Conservation (phyloP, 768 basidiomycete genomes). For the Pisolithus tinctorius region DNA sequence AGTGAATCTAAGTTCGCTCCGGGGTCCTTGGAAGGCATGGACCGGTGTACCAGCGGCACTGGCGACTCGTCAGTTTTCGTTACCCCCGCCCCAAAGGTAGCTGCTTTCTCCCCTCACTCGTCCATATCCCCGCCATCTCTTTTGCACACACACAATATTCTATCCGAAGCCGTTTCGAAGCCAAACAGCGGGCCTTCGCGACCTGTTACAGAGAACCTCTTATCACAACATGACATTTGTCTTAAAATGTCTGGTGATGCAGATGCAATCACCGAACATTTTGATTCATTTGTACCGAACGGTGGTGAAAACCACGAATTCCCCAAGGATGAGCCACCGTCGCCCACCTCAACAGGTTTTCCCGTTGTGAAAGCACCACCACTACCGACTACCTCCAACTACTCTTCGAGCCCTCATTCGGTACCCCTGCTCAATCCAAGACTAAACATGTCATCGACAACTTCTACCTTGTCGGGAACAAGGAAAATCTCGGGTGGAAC, state of each 20-base stretch:
- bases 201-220: constrained; percentile 1
- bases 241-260: neutral
- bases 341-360: constrained; percentile 18
- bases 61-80: constrained; percentile 4
- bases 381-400: neutral
- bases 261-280: neutral
- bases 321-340: constrained; percentile 12
- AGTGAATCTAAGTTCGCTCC: constrained; percentile 3
- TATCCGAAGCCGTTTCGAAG: constrained; percentile 3
- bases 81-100: constrained; percentile 11
- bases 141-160: constrained; percentile 9
- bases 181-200: constrained; percentile 1
- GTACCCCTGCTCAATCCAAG: neutral
- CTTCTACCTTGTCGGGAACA: constrained; percentile 10
- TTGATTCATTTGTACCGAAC: no score
- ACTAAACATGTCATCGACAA: constrained; percentile 1
- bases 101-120: constrained; percentile 11
- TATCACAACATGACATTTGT: neutral
- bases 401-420: neutral
- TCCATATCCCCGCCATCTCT: constrained; percentile 13
- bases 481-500: neutral
- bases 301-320: neutral
- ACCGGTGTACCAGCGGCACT: constrained; percentile 4
- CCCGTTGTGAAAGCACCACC: constrained; percentile 5
- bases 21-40: constrained; percentile 2